Conservation (phyloP, 768 basidiomycete genomes). For the Lactifluus subvellereus region DNA sequence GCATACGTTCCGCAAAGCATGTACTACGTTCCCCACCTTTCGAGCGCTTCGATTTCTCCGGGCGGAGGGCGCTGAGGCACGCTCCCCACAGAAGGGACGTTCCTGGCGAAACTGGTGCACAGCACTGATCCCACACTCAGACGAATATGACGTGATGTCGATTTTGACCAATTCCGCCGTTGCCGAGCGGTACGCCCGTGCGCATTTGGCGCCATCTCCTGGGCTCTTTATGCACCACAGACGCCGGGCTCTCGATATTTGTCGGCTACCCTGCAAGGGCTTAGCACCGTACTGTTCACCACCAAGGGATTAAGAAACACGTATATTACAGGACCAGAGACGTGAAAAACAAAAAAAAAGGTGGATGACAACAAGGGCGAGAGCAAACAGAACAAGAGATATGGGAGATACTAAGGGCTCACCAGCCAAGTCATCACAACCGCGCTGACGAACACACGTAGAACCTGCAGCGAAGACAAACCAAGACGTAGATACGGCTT, state of each 20-base stretch:
- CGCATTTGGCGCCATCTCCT: too few species aligned
- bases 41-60: too few species aligned
- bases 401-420: neutral
- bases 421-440: neutral
- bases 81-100: too few species aligned
- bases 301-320: neutral
- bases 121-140: too few species aligned
- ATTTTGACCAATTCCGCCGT: too few species aligned
- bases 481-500: slow-evolving; percentile 47
- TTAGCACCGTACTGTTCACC: neutral
- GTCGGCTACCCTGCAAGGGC: neutral
- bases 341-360: neutral
- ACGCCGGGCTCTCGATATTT: neutral
- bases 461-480: neutral
- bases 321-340: neutral
- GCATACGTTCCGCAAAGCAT: too few species aligned
- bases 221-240: neutral
- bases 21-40: too few species aligned
- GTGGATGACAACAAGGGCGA: neutral
- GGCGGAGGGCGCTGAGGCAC: too few species aligned
- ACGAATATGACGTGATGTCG: too few species aligned
- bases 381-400: neutral
- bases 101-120: too few species aligned
- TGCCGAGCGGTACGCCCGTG: too few species aligned
- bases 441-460: neutral